These are phyloP conservation scores for Cunninghamia lanceolata DNA, from an alignment of 75 land plant species.

Conservation along the genomic window DNA sequence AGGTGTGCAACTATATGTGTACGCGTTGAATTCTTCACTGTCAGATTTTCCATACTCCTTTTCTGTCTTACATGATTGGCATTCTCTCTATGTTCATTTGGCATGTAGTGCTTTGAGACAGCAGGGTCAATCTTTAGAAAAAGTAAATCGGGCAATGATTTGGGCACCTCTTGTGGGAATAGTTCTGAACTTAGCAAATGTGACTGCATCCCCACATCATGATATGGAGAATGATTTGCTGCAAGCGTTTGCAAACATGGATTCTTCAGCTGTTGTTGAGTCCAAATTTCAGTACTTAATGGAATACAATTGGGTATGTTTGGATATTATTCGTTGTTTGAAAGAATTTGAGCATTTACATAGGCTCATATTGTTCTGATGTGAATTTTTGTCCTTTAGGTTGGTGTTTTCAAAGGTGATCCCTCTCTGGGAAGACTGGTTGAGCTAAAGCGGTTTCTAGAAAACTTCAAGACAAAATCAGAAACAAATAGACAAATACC, in stretches of 20 bases:
- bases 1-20: neutral
- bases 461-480: slow-evolving; percentile 38
- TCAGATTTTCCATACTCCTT: neutral
- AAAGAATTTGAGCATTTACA: neutral
- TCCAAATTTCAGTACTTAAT: slow-evolving; percentile 75
- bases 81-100: neutral
- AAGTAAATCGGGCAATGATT: slow-evolving; percentile 82
- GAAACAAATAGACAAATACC: slow-evolving; percentile 22
- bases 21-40: neutral
- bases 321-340: neutral
- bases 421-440: slow-evolving; percentile 52
- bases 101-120: slow-evolving; percentile 64
- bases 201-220: slow-evolving; percentile 21
- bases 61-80: neutral
- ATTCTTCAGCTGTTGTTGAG: slow-evolving; percentile 57
- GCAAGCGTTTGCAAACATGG: slow-evolving; percentile 71
- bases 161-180: slow-evolving; percentile 91
- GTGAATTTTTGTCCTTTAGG: slow-evolving; percentile 15
- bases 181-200: slow-evolving; percentile 65
- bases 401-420: slow-evolving; percentile 54
- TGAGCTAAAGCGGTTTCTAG: slow-evolving; percentile 53
- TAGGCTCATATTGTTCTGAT: neutral
- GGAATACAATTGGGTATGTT: slow-evolving; percentile 82
- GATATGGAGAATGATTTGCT: slow-evolving; percentile 60
- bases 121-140: slow-evolving; percentile 71